These are phyloP conservation scores for Magnusiomyces ingens DNA, from an alignment of 1,139 yeast genomes.

Conservation along the genomic window DNA sequence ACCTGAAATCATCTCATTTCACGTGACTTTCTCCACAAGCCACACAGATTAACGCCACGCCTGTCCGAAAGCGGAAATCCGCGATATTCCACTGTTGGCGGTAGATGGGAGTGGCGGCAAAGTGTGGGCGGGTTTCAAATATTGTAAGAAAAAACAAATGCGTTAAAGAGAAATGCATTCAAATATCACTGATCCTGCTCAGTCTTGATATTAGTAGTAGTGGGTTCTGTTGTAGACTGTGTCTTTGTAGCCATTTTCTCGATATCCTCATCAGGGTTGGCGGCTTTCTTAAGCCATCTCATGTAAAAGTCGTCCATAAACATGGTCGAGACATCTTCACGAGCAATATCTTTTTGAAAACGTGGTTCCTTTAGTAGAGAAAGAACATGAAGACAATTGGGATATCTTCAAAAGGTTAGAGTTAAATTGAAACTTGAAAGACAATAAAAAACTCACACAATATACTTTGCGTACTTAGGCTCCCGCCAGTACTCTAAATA, in stretches of 20 bases:
- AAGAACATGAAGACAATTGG: slow-evolving; percentile 63
- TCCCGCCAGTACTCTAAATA: slow-evolving; percentile 70
- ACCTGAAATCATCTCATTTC: neutral
- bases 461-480: slow-evolving; percentile 57
- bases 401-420: slow-evolving; percentile 36
- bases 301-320: slow-evolving; percentile 38
- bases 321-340: slow-evolving; percentile 37
- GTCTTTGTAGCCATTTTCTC: neutral
- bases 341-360: slow-evolving; percentile 36
- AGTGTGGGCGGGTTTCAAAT: too few species aligned
- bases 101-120: too few species aligned
- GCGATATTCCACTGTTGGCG: too few species aligned
- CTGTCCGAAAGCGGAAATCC: too few species aligned
- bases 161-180: too few species aligned
- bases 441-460: slow-evolving; percentile 36
- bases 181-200: neutral
- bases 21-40: neutral
- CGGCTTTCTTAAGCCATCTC: slow-evolving; percentile 30
- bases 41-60: too few species aligned
- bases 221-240: neutral
- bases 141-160: too few species aligned
- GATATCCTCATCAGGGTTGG: neutral
- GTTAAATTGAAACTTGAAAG: neutral
- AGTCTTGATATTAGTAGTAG: neutral
- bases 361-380: slow-evolving; percentile 43